phyloP scores from a whole-genome alignment of 75 land plant species.

The Pinus taeda region DNA sequence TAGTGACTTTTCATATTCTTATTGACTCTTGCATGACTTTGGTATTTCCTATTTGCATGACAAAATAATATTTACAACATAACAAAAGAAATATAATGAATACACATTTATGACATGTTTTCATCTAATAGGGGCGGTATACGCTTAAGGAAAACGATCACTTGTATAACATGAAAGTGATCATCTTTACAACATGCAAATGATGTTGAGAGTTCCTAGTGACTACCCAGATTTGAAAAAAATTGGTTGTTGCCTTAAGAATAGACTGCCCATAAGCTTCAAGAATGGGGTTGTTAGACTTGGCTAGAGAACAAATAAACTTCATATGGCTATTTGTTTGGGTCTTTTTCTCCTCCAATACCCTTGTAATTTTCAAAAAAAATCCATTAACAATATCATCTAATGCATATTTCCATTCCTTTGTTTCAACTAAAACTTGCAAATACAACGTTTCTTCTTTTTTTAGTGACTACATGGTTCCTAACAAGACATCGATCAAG shows the following conservation, averaged over 20 bases:
- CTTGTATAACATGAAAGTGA: background rate
- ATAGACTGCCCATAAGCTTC: slow-evolving; percentile 58
- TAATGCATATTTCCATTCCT: slow-evolving; percentile 75
- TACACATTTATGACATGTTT: no score
- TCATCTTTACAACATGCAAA: slow-evolving; percentile 60
- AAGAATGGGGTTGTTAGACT: slow-evolving; percentile 37
- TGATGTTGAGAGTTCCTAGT: slow-evolving; percentile 61
- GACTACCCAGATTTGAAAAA: slow-evolving; percentile 24
- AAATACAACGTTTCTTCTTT: slow-evolving; percentile 84
- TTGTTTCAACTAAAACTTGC: slow-evolving; percentile 80
- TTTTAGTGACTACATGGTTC: slow-evolving; percentile 54
- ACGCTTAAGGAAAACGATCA: no score
- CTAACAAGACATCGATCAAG: slow-evolving; percentile 53
- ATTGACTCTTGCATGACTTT: no score
- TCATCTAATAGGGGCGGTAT: no score
- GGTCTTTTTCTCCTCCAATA: slow-evolving; percentile 53
- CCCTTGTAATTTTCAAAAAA: slow-evolving; percentile 57
- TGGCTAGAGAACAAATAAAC: slow-evolving; percentile 62
- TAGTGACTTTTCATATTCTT: no score
- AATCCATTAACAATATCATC: slow-evolving; percentile 61
- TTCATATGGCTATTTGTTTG: slow-evolving; percentile 75
- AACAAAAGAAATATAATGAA: no score
- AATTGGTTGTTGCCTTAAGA: slow-evolving; percentile 47
- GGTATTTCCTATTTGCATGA: no score
- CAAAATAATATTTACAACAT: no score